Evolutionary conservation across 1,284 basidiomycete species (phyloP).

Genomic region (Chalciporus sp.): DNA sequence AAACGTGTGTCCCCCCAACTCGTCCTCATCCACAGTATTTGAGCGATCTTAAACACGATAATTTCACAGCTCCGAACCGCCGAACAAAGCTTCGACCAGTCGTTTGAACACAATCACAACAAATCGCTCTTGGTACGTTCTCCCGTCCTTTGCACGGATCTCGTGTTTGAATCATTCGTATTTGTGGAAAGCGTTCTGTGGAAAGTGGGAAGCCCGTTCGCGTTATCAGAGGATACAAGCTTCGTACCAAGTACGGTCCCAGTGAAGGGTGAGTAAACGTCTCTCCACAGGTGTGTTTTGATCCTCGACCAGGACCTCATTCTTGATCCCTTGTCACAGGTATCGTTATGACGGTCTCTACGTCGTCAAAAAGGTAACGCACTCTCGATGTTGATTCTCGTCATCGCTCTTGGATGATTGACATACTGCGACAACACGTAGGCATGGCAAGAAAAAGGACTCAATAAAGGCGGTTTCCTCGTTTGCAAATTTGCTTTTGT

Average conservation of each 20-base stretch:
- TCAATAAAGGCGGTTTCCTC: slow-evolving; percentile 62
- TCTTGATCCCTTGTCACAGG: slow-evolving; percentile 35
- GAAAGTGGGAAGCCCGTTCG: slow-evolving; percentile 77
- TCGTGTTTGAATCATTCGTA: neutral
- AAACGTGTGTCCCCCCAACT: slow-evolving; percentile 52
- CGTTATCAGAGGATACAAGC: slow-evolving; percentile 82
- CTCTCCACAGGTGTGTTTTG: no score
- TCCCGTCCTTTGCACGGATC: neutral
- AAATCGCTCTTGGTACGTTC: slow-evolving; percentile 59
- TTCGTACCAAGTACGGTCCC: slow-evolving; percentile 69
- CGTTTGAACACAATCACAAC: slow-evolving; percentile 73
- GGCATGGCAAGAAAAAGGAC: slow-evolving; percentile 66
- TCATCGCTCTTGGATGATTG: neutral
- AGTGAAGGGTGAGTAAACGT: slow-evolving; percentile 59
- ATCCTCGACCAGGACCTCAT: neutral
- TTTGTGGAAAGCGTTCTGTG: slow-evolving; percentile 53
- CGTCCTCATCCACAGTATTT: neutral
- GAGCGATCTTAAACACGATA: slow-evolving; percentile 1
- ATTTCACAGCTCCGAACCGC: slow-evolving; percentile 73
- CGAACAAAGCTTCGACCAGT: slow-evolving; percentile 78
- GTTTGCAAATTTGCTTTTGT: slow-evolving; percentile 83
- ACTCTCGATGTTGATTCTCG: slow-evolving; percentile 3
- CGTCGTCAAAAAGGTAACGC: slow-evolving; percentile 62
- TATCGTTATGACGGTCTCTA: slow-evolving; percentile 89
- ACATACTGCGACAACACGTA: slow-evolving; percentile 37